Conservation (phyloP, 768 basidiomycete species). For the Lentinus tigrinus region DNA sequence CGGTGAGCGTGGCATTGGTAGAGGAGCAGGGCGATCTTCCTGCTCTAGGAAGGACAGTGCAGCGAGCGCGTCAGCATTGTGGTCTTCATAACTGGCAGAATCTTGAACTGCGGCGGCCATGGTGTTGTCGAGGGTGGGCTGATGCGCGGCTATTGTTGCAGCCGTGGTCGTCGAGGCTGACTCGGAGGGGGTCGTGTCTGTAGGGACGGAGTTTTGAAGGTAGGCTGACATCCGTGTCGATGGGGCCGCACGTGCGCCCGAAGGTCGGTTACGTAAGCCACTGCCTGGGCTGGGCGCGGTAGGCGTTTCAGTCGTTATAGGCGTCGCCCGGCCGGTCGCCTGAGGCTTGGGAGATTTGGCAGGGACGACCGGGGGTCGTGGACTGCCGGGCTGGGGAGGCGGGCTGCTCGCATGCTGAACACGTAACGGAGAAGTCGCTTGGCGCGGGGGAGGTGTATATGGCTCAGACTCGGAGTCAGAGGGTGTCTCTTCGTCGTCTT, state of each 20-base stretch:
- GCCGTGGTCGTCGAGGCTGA: conserved; percentile 13
- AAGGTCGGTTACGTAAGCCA: conserved; percentile 62
- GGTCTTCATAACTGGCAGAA: conserved; percentile 34
- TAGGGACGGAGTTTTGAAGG: conserved; percentile 15
- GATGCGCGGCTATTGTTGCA: conserved; percentile 17
- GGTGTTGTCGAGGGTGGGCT: conserved; percentile 7
- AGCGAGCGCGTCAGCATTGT: conserved; percentile 70
- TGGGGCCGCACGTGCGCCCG: conserved; percentile 78
- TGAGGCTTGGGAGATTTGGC: conserved; percentile 11
- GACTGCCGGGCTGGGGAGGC: not conserved
- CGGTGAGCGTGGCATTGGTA: conserved; percentile 32
- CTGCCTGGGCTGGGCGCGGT: conserved; percentile 21
- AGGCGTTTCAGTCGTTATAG: conserved; percentile 1
- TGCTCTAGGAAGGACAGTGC: conserved; percentile 74
- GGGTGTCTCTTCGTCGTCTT: conserved; percentile 40
- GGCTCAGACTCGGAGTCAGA: conserved; percentile 25
- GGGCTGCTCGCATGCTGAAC: conserved; percentile 12
- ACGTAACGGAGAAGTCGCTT: conserved; percentile 9
- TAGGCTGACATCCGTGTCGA: conserved; percentile 23
- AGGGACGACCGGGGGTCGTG: conserved; percentile 10
- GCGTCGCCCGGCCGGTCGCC: not conserved
- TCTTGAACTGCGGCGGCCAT: conserved; percentile 18
- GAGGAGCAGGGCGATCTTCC: conserved; percentile 33
- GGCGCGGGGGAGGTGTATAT: conserved; percentile 20
- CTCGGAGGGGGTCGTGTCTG: conserved; percentile 7